Base-by-base conservation (phyloP, 257 asterid species). In the Anisodus tanguticus region DNA sequence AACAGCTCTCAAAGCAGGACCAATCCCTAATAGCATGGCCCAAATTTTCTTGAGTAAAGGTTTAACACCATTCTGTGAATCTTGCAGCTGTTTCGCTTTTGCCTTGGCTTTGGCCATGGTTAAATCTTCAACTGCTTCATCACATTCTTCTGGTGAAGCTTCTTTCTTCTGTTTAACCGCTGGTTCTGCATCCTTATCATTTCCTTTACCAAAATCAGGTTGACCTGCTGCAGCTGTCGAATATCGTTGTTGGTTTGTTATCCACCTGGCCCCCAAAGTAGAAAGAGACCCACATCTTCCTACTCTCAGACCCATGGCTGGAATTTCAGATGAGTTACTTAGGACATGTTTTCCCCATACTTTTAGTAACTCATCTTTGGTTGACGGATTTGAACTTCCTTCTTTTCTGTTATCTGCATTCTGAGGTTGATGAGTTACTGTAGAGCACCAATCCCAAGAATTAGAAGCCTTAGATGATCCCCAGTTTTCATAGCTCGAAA, bases 61-160 rank as follows among this genome's bases (percentile, higher is more conserved):
- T 70, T 77, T 89, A 55, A 83, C 91, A 86, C 86, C 93, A 89
- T 88, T 94, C 63, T 92, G 91, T 68, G 93, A 88, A 81, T 93
- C 99, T 87, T 94, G 98, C 89, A 93, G 85, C 93, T 92, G 90
- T 90, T 95, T 93, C 80, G 97, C 93, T 86, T 91, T 92, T 19
- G 97, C 98, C 88, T 93, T 97, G 83, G 99, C 99, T 91, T 95
- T 97, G 71, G 84, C 94, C 6, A 95, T 88, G 88, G 94, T 92
- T 89, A 96, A 91, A 85, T 97, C 99, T 90, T 92, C 98, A 82
- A 94, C 98, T 51, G 99, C 98, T 86, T 93, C 97, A 86, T 96
- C 99, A 85, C 99, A 96, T 87, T 96, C 99, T 91, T 94, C 99
- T 10, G 98, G 98, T 17, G 99, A 96, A 86, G 99, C 90, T 84